A percentile compares a stretch with the other conserved stretches of the same genome.
phyloP scores from a whole-genome alignment of 177 flowering plant genomes.

The Vitis hybrid region DNA sequence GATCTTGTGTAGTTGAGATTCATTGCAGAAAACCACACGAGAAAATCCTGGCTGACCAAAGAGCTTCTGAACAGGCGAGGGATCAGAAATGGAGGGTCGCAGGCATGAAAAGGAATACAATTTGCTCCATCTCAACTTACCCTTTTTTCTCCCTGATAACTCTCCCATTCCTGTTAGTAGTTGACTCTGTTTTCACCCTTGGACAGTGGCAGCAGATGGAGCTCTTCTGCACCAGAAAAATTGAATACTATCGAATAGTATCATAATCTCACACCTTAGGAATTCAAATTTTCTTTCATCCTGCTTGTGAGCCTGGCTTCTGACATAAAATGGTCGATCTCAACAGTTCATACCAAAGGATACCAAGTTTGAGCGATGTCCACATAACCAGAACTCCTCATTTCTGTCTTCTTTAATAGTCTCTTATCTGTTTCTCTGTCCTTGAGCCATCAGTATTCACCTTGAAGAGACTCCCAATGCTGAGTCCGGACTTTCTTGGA shows the following conservation, averaged over 20 bases:
- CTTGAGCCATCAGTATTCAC: background rate
- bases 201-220: no score
- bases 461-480: conserved; percentile 10
- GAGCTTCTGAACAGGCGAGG: conserved; percentile 5
- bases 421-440: background rate
- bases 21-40: conserved; percentile 40
- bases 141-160: conserved; percentile 20
- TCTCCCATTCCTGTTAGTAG: conserved; percentile 5
- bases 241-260: background rate
- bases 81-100: conserved; percentile 12
- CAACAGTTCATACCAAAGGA: no score
- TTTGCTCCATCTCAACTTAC: conserved; percentile 36
- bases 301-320: no score
- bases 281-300: background rate
- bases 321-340: no score
- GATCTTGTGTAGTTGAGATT: conserved; percentile 24
- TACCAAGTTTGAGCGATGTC: no score
- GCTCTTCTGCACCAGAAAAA: background rate
- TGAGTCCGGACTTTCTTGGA: conserved; percentile 21
- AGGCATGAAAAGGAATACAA: conserved; percentile 36
- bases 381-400: no score
- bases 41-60: conserved; percentile 41
- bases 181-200: no score
- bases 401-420: background rate
- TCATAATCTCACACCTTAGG: background rate